Evolutionary conservation across 495 filamentous ascomycete species (phyloP), one percentile per base, ranked within the genome.

Genomic region (Xylaria acuta): DNA sequence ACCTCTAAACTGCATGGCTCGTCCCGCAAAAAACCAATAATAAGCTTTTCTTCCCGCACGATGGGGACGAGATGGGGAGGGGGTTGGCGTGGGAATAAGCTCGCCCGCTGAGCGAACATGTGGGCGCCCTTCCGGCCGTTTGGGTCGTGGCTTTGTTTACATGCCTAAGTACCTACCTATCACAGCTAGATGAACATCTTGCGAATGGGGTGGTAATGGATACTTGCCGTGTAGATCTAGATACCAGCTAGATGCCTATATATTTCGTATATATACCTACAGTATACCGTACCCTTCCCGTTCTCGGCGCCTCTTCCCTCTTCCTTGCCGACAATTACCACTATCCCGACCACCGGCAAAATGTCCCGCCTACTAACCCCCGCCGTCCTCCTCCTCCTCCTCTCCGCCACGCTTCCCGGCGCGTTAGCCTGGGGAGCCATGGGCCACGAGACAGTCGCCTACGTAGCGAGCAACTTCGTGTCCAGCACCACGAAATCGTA

Each of bases 391-490:
- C 64, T 75, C 18, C 73, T 74, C 12, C 74, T 67, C 16, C 64
- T 75, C 45, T 69, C 75, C 22, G 69, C 73, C 6, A 58, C 76
- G 20, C 71, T 79, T 14, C 78, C 67, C 38, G 72, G 74, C 64
- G 75, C 75, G 5, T 14, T 72, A 43, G 78, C 78, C 47, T 80
- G 78, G 78, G 78, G 78, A 25, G 78, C 78, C 0, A 80, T 92
- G 54, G 90, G 90, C 66, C 90, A 92, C 72, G 84, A 88, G 67
- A 89, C 90, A 1, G 78, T 88, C 56, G 86, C 85, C 16, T 84
- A 82, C 73, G 79, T 91, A 64, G 89, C 88, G 12, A 79, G 82
- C 54, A 80, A 88, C 74, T 90, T 88, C 75, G 78, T 89, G 8
- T 75, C 79, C 83, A 1, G 74, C 45, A 22, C 79, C 27, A 86